Base-by-base conservation (phyloP, 2,329 filamentous ascomycete species). In the Cladobotryum protrusum region DNA sequence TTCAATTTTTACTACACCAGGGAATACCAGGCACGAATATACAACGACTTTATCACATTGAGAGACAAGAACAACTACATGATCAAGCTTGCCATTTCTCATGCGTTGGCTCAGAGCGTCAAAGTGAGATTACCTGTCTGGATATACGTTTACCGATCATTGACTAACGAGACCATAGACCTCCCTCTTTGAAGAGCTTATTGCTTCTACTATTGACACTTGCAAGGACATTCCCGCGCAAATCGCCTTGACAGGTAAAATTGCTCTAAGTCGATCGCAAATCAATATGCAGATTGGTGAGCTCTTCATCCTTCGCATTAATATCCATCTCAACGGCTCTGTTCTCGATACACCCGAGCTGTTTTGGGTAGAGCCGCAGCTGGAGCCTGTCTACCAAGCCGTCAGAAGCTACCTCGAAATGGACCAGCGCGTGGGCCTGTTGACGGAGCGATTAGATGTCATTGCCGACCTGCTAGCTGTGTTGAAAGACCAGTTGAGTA, bases 261-360 rank as follows among this genome's bases (percentile, higher is more conserved):
- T 99, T 63, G 85, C 88, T 49, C 81, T 99, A 52, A 89, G 85
- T 52, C 83, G 92, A 40, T 83, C 83, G 52, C 84, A 97, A 66
- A 96, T 99, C 75, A 97, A 97, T 75, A 97, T 97, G 91, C 91
- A 97, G 70, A 96, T 99, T 54, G 93, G 93, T 66, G 91, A 99
- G 72, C 81, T 99, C 48, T 99, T 99, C 69, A 97, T 99, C 63
- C 75, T 99, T 32, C 83, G 93, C 53, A 97, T 99, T 72, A 96
- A 93, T 67, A 97, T 99, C 63, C 95, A 99, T 70, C 79, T 99
- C 45, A 96, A 97, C 67, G 93, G 93, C 33, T 95, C 89, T 29
- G 91, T 99, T 5, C 84, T 99, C 36, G 93, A 99, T 67, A 95
- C 91, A 9, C 93, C 93, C 0, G 93, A 99, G 71, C 78, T 99